These are phyloP conservation scores for Leptographium wingfieldii DNA, from an alignment of 2,329 filamentous ascomycete genomes.

Conservation along the genomic window DNA sequence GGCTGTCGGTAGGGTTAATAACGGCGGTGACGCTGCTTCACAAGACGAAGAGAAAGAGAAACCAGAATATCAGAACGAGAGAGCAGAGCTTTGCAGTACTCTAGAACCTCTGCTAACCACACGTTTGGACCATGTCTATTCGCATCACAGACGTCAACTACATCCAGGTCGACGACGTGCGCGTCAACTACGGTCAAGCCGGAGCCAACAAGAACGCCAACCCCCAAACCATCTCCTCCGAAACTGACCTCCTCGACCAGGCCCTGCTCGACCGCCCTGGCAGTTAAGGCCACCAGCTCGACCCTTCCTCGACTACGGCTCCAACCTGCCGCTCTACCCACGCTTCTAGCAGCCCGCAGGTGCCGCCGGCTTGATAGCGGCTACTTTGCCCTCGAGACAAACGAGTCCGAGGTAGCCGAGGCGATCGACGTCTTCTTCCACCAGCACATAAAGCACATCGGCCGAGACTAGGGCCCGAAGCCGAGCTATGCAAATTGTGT, in stretches of 20 bases:
- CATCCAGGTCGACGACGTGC: constrained; percentile 18
- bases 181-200: constrained; percentile 28
- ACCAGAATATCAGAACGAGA: too few relatives aligned
- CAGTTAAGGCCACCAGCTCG: constrained; percentile 40
- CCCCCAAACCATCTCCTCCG: constrained; percentile 24
- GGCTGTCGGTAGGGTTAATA: too few relatives aligned
- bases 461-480: too few relatives aligned
- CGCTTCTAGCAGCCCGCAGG: constrained; percentile 35
- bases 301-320: constrained; percentile 42
- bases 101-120: background rate
- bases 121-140: background rate
- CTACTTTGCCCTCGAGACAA: constrained; percentile 37
- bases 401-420: constrained; percentile 18
- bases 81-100: background rate
- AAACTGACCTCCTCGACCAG: constrained; percentile 37
- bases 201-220: constrained; percentile 12
- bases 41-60: too few relatives aligned
- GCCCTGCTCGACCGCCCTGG: constrained; percentile 32
- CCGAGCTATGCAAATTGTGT: too few relatives aligned
- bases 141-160: background rate
- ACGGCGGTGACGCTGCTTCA: too few relatives aligned
- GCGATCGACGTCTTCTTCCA: constrained; percentile 18
- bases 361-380: constrained; percentile 41
- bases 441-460: constrained; percentile 4
- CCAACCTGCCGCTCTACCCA: constrained; percentile 40